Evolutionary conservation across 1,284 basidiomycete genomes (phyloP), one percentile per base, ranked within the genome.

Genomic region (Bjerkandera adusta): DNA sequence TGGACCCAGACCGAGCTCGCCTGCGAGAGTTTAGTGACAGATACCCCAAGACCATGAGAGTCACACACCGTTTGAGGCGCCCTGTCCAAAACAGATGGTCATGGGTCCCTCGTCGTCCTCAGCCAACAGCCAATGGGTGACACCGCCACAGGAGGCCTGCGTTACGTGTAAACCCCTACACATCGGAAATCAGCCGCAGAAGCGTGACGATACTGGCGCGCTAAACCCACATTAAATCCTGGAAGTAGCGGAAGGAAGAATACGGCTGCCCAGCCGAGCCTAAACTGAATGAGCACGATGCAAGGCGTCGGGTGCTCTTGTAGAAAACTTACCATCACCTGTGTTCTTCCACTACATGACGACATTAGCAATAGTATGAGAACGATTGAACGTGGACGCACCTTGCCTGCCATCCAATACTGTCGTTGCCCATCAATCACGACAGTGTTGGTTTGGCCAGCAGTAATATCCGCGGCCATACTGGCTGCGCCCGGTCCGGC

Each of bases 11-110:
- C 91, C 93, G 0, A 96, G 80, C 64, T 96, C 90, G 42, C 83
- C 77, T 81, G 44, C 40, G 32, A 34, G 20, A 38, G 25, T 38
- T 8, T 32, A 20, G 40, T 30, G 40, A 21, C 2, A 12, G 37
- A 21, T 26, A 21, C 27, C 15, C 21, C 27, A 1, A 5, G 18
- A 16, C 45, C 2, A 5, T 33, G 21, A 29, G 21, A 20, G 8
- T 26, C 27, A 51, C 64, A 27, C 51, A 83, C 83, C 85, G 57
- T 91, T 89, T 37, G 80, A 75, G 16, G 84, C 81, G 48, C 86
- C 89, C 63, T 95, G 92, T 1, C 92, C 92, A 73, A 89, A 96
- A 5, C 81, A 83, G 35, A 95, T 83, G 7, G 90, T 89, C 83
- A 93, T 90, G 0, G 80, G 68, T 5, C 77, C 82, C 34, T 92